Evolutionary conservation across 345 rosid species (phyloP).

Genomic region (Bruguiera parviflora): DNA sequence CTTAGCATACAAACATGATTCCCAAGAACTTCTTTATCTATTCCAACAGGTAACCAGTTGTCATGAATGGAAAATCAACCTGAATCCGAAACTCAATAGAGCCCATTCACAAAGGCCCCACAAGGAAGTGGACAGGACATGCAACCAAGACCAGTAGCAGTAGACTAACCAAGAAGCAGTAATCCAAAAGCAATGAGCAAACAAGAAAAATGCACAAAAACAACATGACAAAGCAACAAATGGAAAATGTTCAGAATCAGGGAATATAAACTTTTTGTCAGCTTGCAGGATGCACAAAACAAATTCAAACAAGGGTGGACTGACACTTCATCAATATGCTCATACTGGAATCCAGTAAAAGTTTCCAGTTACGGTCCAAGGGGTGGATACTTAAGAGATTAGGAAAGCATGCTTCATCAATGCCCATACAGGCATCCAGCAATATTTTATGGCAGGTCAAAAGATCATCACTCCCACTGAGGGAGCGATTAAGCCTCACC

Average conservation of each 20-base stretch:
- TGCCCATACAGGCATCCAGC: background rate
- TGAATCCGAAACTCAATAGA: too few species aligned
- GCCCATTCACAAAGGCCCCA: too few species aligned
- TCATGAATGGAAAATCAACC: background rate
- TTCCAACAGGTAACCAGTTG: background rate
- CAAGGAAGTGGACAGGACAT: too few species aligned
- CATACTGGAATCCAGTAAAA: too few species aligned
- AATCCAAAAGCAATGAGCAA: background rate
- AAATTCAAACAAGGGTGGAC: too few species aligned
- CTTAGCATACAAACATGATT: background rate
- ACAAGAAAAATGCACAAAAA: background rate
- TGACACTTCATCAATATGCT: background rate
- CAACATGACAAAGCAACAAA: background rate
- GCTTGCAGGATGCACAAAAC: background rate
- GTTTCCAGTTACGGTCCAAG: too few species aligned
- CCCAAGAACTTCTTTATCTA: background rate
- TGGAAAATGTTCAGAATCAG: background rate
- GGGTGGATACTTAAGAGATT: background rate
- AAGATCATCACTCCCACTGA: background rate
- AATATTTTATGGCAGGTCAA: background rate
- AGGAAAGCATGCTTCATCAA: constrained; percentile 1
- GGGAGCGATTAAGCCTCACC: background rate
- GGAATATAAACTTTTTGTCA: background rate
- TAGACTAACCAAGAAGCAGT: background rate
- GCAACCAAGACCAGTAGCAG: background rate